Percentiles rank a stretch among this genome's conserved stretches.
Evolutionary conservation across 176 grass and related monocot species (phyloP).

Genomic region (Oropetium thomaeum): DNA sequence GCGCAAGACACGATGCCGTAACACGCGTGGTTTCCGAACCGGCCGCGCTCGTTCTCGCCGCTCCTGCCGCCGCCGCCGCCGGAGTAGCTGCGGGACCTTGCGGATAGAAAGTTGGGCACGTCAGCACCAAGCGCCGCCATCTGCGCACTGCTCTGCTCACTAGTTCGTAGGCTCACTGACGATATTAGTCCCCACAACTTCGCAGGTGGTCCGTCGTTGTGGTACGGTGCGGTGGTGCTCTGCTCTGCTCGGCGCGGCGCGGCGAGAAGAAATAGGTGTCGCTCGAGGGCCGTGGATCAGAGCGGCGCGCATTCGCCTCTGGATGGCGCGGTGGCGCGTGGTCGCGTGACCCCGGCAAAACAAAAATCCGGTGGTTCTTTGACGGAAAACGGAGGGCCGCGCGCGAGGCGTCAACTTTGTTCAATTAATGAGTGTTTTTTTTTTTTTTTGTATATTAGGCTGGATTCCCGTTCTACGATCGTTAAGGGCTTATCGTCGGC

Average conservation of each 20-base stretch:
- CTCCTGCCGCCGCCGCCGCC: neutral
- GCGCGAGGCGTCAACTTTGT: neutral
- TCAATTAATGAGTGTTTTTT: neutral
- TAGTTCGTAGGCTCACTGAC: neutral
- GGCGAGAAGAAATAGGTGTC: neutral
- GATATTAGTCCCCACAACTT: no score
- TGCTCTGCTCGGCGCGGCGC: neutral
- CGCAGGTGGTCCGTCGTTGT: neutral
- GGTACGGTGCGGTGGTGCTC: neutral
- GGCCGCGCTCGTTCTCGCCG: neutral
- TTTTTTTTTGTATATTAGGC: neutral
- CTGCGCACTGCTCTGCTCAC: no score
- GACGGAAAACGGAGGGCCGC: neutral
- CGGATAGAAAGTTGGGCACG: conserved; percentile 1
- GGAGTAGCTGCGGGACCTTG: neutral
- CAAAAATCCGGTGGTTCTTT: conserved; percentile 14
- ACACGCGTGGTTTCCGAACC: neutral
- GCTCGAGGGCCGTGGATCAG: neutral
- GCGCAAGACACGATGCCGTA: conserved; percentile 15
- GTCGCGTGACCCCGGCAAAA: no score
- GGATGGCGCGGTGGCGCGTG: neutral
- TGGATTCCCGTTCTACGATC: neutral
- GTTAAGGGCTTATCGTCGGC: neutral
- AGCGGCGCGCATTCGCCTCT: neutral
- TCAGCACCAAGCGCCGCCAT: neutral